Conservation (phyloP, 2,329 filamentous ascomycete species). For the Penicillium sp. region DNA sequence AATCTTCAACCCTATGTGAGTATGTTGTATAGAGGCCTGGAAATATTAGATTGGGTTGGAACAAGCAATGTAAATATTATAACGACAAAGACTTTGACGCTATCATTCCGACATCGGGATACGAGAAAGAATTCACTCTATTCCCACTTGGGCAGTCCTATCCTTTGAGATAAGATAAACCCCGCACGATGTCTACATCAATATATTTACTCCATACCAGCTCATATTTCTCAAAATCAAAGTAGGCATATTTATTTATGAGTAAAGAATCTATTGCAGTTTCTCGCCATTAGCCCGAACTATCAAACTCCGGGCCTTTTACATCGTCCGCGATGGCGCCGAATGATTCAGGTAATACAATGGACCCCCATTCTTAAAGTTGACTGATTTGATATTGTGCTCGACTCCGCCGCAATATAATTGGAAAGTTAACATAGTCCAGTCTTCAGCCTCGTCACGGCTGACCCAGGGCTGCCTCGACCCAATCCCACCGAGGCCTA, state of each 20-base stretch:
- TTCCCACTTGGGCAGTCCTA: slow-evolving; percentile 10
- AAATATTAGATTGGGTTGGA: neutral
- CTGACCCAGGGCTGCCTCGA: slow-evolving; percentile 40
- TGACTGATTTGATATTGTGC: neutral
- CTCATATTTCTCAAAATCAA: neutral
- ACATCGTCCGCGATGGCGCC: neutral
- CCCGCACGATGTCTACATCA: slow-evolving; percentile 14
- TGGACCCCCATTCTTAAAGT: neutral
- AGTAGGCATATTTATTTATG: too few relatives aligned
- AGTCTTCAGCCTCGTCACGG: slow-evolving; percentile 20
- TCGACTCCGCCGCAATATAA: neutral
- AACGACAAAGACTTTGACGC: neutral
- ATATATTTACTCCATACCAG: neutral
- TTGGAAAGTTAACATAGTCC: neutral
- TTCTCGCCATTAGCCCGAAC: neutral
- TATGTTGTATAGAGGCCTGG: neutral
- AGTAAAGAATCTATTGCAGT: neutral
- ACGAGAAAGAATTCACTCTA: neutral
- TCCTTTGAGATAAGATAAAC: slow-evolving; percentile 18
- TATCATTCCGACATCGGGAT: neutral
- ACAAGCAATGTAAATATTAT: neutral
- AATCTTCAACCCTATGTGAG: neutral
- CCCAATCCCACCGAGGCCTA: slow-evolving; percentile 39
- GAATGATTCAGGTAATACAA: slow-evolving; percentile 1
- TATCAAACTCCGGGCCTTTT: neutral